phyloP scores from a whole-genome alignment of 2,329 filamentous ascomycete species.

The Fusarium piperis region DNA sequence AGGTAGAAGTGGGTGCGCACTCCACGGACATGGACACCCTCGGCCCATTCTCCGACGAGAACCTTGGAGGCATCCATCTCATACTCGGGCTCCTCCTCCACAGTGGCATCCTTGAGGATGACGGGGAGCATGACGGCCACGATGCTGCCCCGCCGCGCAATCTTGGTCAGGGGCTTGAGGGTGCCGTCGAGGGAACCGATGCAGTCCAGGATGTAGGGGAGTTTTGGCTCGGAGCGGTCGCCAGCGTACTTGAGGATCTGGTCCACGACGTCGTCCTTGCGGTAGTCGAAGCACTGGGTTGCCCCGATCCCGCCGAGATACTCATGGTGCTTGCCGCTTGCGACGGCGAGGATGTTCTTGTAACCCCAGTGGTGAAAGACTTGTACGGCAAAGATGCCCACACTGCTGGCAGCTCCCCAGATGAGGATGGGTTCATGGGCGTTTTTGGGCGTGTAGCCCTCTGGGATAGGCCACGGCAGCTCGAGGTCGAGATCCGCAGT shows the following conservation, averaged over 20 bases:
- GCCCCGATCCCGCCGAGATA: constrained; percentile 57
- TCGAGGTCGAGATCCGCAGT: constrained; percentile 60
- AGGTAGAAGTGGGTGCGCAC: constrained; percentile 54
- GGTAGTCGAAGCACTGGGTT: constrained; percentile 59
- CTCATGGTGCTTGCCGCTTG: constrained; percentile 57
- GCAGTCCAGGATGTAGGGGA: constrained; percentile 64
- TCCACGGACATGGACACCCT: constrained; percentile 62
- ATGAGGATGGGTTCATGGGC: constrained; percentile 55
- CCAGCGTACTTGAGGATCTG: constrained; percentile 43
- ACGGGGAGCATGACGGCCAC: constrained; percentile 70
- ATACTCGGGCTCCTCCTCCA: constrained; percentile 60
- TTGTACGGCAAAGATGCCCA: constrained; percentile 61
- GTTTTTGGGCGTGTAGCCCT: constrained; percentile 48
- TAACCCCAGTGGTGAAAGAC: constrained; percentile 64
- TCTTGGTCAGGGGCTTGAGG: constrained; percentile 58
- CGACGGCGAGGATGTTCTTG: constrained; percentile 58
- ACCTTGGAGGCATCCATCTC: constrained; percentile 60
- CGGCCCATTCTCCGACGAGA: constrained; percentile 56
- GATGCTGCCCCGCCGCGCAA: constrained; percentile 59
- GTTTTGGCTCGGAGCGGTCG: constrained; percentile 26
- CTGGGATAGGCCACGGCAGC: constrained; percentile 66
- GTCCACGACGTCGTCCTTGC: constrained; percentile 47
- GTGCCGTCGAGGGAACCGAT: constrained; percentile 61
- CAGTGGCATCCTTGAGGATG: constrained; percentile 62
- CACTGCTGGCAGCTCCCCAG: constrained; percentile 63